Conservation (phyloP, 2,329 filamentous ascomycete species). For the Verticillium klebahnii region DNA sequence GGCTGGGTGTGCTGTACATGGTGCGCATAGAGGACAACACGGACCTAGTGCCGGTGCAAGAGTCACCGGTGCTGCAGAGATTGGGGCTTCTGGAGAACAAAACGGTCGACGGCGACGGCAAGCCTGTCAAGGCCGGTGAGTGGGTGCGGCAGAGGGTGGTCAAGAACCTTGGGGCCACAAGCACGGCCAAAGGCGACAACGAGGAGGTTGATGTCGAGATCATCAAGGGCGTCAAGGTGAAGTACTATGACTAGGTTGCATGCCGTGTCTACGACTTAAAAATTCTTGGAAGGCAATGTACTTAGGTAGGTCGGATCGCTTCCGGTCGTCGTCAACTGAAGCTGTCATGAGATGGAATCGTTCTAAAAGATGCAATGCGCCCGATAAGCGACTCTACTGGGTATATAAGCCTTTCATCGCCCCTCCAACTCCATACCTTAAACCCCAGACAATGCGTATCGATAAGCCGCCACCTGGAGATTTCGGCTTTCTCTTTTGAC, state of each 20-base stretch:
- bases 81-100: conserved; percentile 16
- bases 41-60: conserved; percentile 19
- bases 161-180: conserved; percentile 13
- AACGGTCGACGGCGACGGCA: conserved; percentile 11
- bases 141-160: conserved; percentile 21
- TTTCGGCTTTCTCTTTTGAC: background rate
- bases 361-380: too few relatives aligned
- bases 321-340: too few relatives aligned
- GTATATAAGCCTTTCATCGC: too few relatives aligned
- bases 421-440: too few relatives aligned
- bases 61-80: conserved; percentile 26
- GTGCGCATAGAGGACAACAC: conserved; percentile 31
- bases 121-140: conserved; percentile 22
- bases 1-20: conserved; percentile 41
- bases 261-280: too few relatives aligned
- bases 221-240: conserved; percentile 11
- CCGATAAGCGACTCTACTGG: too few relatives aligned
- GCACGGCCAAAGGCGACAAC: conserved; percentile 10
- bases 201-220: conserved; percentile 9
- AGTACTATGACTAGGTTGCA: conserved; percentile 6
- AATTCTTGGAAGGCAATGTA: too few relatives aligned
- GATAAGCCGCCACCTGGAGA: background rate
- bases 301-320: too few relatives aligned
- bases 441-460: background rate
- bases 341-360: too few relatives aligned